Base-by-base conservation (phyloP, 2,329 filamentous ascomycete species). In the Trichophyton mentagrophytes region DNA sequence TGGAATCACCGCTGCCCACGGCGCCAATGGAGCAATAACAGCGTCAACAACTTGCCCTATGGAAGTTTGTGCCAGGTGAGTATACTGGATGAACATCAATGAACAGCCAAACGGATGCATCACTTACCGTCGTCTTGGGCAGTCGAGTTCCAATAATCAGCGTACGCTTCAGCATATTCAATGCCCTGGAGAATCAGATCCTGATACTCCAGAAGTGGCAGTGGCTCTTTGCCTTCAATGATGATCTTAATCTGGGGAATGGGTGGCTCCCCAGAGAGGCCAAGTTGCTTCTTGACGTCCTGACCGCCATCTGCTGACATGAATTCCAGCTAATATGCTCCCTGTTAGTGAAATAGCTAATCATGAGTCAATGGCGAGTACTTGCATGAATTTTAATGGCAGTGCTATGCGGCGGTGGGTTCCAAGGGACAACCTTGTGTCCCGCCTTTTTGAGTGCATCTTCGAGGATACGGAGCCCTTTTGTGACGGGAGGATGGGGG, bases 81-180 rank as follows among this genome's bases (percentile, higher is more conserved):
- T 40, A 22, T 25, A 8, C 15, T 11, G 6, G 44, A 59, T 15
- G 5, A 33, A 47, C 4, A 27, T 17, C 9, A 36, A 15, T 17
- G 13, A 15, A 27, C 6, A 22, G 20, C 6, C 27, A 5, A n/a
- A 2, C 4, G 36, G 20, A 15, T 27, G 46, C 13, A 27, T 27
- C 22, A 57, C 17, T 44, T 38, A 59, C 57, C 57, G 17, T 59
- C 57, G 6, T 51, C 57, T 2, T 74, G 68, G 0, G 70, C 73
- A 0, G 81, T 84, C 13, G 74, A 77, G 63, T 85, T 84, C 83
- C 82, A 85, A 66, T 84, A 86, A 58, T 86, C 82, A 69, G 83
- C 77, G 64, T 86, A 86, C 80, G 75, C 25, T 77, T 71, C 3
- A 65, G 69, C 0, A 76, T 77, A 49, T 65, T 77, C 62, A 64